Base-by-base conservation (phyloP, 2,329 filamentous ascomycete genomes). In the Xylariales sp. region DNA sequence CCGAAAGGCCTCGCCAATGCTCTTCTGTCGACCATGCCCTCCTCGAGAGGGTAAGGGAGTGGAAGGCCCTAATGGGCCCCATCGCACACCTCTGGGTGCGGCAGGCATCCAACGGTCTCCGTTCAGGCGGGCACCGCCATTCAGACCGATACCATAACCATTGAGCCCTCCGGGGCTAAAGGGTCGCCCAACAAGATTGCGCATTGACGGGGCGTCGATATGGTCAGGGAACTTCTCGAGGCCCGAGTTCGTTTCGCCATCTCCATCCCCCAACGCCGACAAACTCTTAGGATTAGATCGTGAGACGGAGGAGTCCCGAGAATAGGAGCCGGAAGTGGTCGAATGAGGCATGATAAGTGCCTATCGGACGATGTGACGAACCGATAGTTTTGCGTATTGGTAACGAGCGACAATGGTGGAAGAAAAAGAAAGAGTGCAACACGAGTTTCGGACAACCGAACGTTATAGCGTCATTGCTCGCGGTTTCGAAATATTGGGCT, bases 1-100 rank as follows among this genome's bases (percentile, higher is more conserved):
- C 74, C 88, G 89, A 72, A 97, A 87, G n/a, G 95, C 93, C 80
- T 97, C 93, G 75, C 89, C 90, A 73, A 97, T 87, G 80, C 94
- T 97, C 85, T 95, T 97, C 78, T 96, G 93, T 71, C 91, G 80
- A 39, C 75, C 71, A 60, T 76, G 75, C 18, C 68, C 73, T 18
- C 69, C 73, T 57, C 72, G 73, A 28, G 67, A 62, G 56, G 74
- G 49, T 18, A 64, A 14, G 67, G 78, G 79, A 69, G 71, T 69
- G 43, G 66, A 72, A 23, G 72, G 71, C 16, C 70, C 72, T 48
- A 75, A 52, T 16, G 75, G 71, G 57, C 74, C 75, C 73, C 72
- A 77, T 74, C 72, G 71, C 48, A 77, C 74, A 45, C 66, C 74
- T 71, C 74, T 79, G 41, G 71, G 68, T 60, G 71, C 57, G 65